Conservation (phyloP, 2,329 filamentous ascomycete species). For the Aspergillus tamarii region DNA sequence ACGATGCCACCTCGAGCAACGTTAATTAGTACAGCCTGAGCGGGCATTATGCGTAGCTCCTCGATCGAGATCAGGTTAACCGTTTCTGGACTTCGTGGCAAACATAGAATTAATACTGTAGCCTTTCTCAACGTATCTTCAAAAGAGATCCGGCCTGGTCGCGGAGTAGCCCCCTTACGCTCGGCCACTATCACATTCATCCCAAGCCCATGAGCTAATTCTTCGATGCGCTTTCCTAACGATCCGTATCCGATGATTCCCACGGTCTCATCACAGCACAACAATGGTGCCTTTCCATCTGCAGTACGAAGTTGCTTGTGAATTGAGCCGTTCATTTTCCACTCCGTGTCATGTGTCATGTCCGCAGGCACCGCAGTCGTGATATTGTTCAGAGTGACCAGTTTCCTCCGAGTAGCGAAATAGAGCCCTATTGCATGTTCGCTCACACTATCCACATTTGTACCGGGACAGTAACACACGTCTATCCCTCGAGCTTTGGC, state of each 20-base stretch:
- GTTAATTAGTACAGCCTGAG: constrained; percentile 50
- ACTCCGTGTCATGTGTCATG: background rate
- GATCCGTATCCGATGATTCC: constrained; percentile 56
- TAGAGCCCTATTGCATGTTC: constrained; percentile 57
- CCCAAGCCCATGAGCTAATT: constrained; percentile 46
- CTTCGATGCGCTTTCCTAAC: constrained; percentile 38
- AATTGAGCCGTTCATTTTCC: background rate
- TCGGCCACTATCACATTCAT: constrained; percentile 55
- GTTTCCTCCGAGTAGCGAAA: constrained; percentile 49
- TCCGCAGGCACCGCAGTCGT: background rate
- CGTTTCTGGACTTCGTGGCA: constrained; percentile 35
- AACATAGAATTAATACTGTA: constrained; percentile 34
- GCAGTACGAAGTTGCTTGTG: constrained; percentile 10
- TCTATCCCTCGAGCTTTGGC: constrained; percentile 47
- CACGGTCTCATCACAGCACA: constrained; percentile 51
- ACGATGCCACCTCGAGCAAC: constrained; percentile 55
- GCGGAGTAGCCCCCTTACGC: constrained; percentile 41
- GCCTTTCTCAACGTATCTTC: constrained; percentile 32
- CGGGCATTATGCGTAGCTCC: constrained; percentile 48
- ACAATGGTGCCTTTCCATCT: constrained; percentile 43
- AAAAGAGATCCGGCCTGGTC: constrained; percentile 27
- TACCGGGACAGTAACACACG: constrained; percentile 51
- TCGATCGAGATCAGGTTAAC: constrained; percentile 33
- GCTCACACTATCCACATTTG: constrained; percentile 52
- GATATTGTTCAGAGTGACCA: constrained; percentile 40